These are phyloP conservation scores for Sporothrix mexicana DNA, from an alignment of 2,329 filamentous ascomycete genomes.

Conservation along the genomic window DNA sequence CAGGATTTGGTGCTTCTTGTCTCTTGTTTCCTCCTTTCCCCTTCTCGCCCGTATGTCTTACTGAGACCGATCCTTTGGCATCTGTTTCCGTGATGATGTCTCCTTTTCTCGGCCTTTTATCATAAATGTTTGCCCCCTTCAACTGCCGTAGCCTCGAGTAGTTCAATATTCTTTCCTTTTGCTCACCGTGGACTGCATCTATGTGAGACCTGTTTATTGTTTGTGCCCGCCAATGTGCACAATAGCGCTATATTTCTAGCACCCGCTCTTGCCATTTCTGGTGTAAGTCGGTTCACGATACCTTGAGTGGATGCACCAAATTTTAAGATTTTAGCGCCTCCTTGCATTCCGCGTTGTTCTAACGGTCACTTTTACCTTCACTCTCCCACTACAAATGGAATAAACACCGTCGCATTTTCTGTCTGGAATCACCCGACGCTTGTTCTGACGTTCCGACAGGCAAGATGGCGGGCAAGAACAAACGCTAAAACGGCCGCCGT, in stretches of 20 bases:
- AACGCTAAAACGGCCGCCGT: neutral
- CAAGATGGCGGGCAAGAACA: neutral
- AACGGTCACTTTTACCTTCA: neutral
- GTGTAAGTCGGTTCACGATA: slow-evolving; percentile 3
- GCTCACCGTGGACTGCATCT: neutral
- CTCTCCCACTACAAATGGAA: neutral
- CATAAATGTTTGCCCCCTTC: neutral
- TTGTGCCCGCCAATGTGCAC: neutral
- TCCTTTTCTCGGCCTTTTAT: neutral
- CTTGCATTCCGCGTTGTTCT: neutral
- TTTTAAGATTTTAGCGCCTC: neutral
- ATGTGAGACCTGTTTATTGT: neutral
- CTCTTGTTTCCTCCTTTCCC: too few relatives aligned
- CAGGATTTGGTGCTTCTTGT: neutral
- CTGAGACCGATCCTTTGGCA: neutral
- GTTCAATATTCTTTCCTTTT: slow-evolving; percentile 21
- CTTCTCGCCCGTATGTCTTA: slow-evolving; percentile 11
- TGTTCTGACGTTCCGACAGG: neutral
- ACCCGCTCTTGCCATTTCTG: slow-evolving; percentile 3
- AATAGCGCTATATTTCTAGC: neutral
- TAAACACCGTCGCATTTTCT: neutral
- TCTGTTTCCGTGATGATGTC: neutral
- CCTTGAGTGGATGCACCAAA: neutral
- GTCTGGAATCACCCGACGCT: slow-evolving; percentile 11
- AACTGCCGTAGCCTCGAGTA: slow-evolving; percentile 4